phyloP scores from a whole-genome alignment of 306 rosid species.

The Rosa rugosa region DNA sequence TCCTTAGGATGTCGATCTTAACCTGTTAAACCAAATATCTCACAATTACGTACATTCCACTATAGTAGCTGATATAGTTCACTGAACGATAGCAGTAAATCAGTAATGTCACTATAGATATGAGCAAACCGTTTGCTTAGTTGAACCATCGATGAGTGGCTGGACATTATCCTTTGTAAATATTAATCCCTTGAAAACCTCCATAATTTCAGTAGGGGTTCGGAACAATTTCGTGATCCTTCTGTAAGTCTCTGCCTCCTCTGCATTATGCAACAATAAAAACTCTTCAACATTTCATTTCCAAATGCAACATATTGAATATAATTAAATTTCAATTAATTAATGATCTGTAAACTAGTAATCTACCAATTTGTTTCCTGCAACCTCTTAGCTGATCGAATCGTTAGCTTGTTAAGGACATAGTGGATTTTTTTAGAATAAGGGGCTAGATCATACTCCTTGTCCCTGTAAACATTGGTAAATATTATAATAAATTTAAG shows the following conservation, averaged over 20 bases:
- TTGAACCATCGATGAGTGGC: slow-evolving; percentile 51
- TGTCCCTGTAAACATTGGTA: slow-evolving; percentile 29
- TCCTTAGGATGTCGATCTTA: slow-evolving; percentile 33
- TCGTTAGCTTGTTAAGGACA: slow-evolving; percentile 40
- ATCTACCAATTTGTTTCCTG: slow-evolving; percentile 40
- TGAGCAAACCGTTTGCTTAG: slow-evolving; percentile 31
- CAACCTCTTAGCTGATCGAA: slow-evolving; percentile 25
- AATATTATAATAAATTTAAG: background rate
- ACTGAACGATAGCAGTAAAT: background rate
- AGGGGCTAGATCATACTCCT: slow-evolving; percentile 41
- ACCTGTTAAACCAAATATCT: slow-evolving; percentile 25
- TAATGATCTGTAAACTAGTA: no score
- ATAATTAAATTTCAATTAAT: no score
- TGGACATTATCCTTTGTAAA: slow-evolving; percentile 22
- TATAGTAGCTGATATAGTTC: no score
- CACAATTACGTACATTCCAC: no score
- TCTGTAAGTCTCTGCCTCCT: slow-evolving; percentile 19
- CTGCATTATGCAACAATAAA: background rate
- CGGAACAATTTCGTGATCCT: slow-evolving; percentile 10
- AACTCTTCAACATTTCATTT: no score
- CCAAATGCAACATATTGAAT: no score
- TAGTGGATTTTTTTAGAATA: slow-evolving; percentile 44
- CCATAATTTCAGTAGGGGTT: slow-evolving; percentile 35
- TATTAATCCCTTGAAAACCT: slow-evolving; percentile 27
- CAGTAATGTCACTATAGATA: background rate